Evolutionary conservation across 2,329 filamentous ascomycete species (phyloP), one percentile per base, ranked within the genome.

Genomic region (Leptosphaerulina australis): DNA sequence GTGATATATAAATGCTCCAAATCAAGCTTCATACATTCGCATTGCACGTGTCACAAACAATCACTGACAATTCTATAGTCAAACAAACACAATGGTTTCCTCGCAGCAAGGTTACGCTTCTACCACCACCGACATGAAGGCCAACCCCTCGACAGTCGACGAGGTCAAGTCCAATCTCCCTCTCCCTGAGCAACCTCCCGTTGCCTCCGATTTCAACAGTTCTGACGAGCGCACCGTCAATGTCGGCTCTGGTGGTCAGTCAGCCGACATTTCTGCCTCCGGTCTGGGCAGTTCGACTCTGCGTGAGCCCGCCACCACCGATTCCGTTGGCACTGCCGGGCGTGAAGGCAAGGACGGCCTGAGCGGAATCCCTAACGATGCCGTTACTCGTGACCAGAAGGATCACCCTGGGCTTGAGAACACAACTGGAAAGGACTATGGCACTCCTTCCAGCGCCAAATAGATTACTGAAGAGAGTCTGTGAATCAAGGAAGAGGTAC

Each of bases 171-270:
- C 85, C 71, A 90, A 91, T 74, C 85, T 95, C 24, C 88, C 88
- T 41, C 83, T 92, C 40, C 90, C 90, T 14, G 88, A 93, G 2
- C 80, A 92, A 59, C 90, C 90, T 17, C 88, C 88, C 1, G 77
- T 75, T n/a, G 76, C 84, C n/a, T 88, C 88, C 4, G 89, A 94
- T 79, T 91, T 85, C 81, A 85, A 92, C 70, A 90, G 87, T 0
- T 78, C 82, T 40, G 88, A 93, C 64, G 80, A 80, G 24, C 76
- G 82, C 55, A 89, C 77, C 47, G 85, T 89, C 67, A 88, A 90
- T 67, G 84, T 89, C 37, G 87, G 87, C 56, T 83, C 85, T 26
- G 87, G 87, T 15, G 74, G 80, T 44, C 58, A 68, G 43, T 66
- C 73, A 15, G 56, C 53, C 9, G 81, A 76, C 43, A 79, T 81